Evolutionary conservation across 2,329 filamentous ascomycete species (phyloP).

Genomic region (Sordariomycetes sp.): DNA sequence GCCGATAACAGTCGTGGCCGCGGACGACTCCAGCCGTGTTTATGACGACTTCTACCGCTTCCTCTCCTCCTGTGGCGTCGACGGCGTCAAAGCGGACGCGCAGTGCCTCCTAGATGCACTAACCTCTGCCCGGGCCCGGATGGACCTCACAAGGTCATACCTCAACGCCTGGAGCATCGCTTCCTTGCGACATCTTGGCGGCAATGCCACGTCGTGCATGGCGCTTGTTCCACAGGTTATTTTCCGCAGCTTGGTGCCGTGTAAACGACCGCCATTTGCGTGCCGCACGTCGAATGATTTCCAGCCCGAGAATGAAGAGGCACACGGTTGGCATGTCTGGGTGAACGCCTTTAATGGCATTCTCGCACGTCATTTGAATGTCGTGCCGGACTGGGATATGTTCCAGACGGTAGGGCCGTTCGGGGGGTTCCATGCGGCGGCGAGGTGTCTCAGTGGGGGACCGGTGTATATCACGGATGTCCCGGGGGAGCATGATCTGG

Average conservation of each 20-base stretch:
- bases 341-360: slow-evolving; percentile 83
- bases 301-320: slow-evolving; percentile 68
- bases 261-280: slow-evolving; percentile 58
- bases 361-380: slow-evolving; percentile 72
- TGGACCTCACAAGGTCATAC: slow-evolving; percentile 59
- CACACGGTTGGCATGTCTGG: slow-evolving; percentile 92
- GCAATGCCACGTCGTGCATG: slow-evolving; percentile 84
- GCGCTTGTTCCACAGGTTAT: slow-evolving; percentile 76
- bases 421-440: slow-evolving; percentile 77
- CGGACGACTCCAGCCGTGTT: slow-evolving; percentile 60
- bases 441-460: slow-evolving; percentile 77
- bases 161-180: slow-evolving; percentile 78
- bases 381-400: slow-evolving; percentile 73
- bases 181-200: slow-evolving; percentile 64
- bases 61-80: slow-evolving; percentile 58
- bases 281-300: slow-evolving; percentile 86
- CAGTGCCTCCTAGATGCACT: slow-evolving; percentile 82
- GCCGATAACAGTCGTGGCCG: slow-evolving; percentile 59
- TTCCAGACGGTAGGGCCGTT: slow-evolving; percentile 55
- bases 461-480: slow-evolving; percentile 91
- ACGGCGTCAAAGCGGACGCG: slow-evolving; percentile 84
- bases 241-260: slow-evolving; percentile 71
- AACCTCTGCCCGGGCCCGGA: slow-evolving; percentile 53
- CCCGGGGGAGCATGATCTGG: slow-evolving; percentile 66
- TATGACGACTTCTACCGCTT: slow-evolving; percentile 91